Base-by-base conservation (phyloP, 495 filamentous ascomycete genomes). In the Neurospora tetrasperma region DNA sequence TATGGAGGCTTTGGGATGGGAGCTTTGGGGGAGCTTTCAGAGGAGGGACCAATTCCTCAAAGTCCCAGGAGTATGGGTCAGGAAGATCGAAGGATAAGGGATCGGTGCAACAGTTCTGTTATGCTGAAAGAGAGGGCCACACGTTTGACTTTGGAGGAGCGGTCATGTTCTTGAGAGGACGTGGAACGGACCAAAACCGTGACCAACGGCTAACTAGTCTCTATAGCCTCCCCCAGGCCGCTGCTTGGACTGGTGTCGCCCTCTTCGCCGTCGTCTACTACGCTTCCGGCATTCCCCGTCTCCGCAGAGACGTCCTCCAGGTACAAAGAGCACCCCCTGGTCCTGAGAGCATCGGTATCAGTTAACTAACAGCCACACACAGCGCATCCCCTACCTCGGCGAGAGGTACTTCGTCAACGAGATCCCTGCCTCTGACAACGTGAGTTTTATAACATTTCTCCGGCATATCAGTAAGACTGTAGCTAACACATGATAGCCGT, bases 401-500 rank as follows among this genome's bases (percentile, higher is more conserved):
- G 70, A 66, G 54, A 66, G 76, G 42, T 82, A 82, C 79, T 90
- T 83, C 75, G 72, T 80, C 73, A 78, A 83, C 69, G 81, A 88
- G 80, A 80, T 88, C 73, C 83, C 86, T 39, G 83, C 88, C 23
- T 87, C 88, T 70, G 89, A 90, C 80, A 90, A 89, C 79, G 84
- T 86, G 44, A 82, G 84, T 75, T 40, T 42, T 5, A 48, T 14
- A 27, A 40, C 2, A 38, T n/a, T 42, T 73, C 70, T 54, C 2
- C 62, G 43, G 48, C 71, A 59, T 0, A 69, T 73, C 31, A 71
- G 16, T 12, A 75, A 7, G 69, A 73, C 42, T 27, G 71, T 11
- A 35, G 69, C 72, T 77, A 48, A 76, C 69, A n/a, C 4, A 4
- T 39, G 2, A 0, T 48, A 86, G 84, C 83, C 84, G 59, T 86